phyloP scores from a whole-genome alignment of 352 stramenopile genomes.

The Elongisporangium prolatum region DNA sequence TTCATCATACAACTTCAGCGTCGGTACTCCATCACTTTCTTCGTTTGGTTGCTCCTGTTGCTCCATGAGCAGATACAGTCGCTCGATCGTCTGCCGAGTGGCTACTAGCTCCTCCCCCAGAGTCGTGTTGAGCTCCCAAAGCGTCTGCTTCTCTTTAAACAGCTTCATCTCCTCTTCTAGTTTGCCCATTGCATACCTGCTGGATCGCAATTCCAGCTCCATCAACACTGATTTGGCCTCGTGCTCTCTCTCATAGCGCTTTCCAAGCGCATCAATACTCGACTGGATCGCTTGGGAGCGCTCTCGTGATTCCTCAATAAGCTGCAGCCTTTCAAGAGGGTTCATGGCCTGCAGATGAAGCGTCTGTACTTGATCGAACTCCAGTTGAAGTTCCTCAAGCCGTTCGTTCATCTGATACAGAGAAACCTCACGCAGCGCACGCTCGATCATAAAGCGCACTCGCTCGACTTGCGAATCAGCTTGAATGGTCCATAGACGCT shows the following conservation, averaged over 20 bases:
- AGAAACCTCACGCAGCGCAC: conserved; percentile 48
- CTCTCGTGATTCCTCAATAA: conserved; percentile 26
- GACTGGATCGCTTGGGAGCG: conserved; percentile 16
- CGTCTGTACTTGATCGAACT: conserved; percentile 34
- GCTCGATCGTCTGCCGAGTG: conserved; percentile 34
- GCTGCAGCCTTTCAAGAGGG: conserved; percentile 34
- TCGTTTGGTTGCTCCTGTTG: background rate
- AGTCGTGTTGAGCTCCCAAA: conserved; percentile 49
- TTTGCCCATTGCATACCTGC: conserved; percentile 33
- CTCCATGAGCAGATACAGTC: conserved; percentile 31
- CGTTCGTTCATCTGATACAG: conserved; percentile 48
- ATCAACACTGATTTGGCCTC: conserved; percentile 36
- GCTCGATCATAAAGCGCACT: conserved; percentile 57
- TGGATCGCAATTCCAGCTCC: conserved; percentile 38
- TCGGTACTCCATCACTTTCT: conserved; percentile 4
- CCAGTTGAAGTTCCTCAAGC: conserved; percentile 29
- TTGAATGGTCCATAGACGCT: conserved; percentile 47
- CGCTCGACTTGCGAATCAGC: conserved; percentile 49
- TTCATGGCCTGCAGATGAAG: conserved; percentile 53
- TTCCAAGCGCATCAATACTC: background rate
- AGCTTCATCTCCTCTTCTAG: conserved; percentile 53
- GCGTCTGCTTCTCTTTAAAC: conserved; percentile 52
- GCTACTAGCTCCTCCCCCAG: conserved; percentile 38
- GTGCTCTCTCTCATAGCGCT: conserved; percentile 27
- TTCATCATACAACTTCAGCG: conserved; percentile 29